phyloP scores from a whole-genome alignment of 768 basidiomycete species.

The Pleurotus citrinopileatus region DNA sequence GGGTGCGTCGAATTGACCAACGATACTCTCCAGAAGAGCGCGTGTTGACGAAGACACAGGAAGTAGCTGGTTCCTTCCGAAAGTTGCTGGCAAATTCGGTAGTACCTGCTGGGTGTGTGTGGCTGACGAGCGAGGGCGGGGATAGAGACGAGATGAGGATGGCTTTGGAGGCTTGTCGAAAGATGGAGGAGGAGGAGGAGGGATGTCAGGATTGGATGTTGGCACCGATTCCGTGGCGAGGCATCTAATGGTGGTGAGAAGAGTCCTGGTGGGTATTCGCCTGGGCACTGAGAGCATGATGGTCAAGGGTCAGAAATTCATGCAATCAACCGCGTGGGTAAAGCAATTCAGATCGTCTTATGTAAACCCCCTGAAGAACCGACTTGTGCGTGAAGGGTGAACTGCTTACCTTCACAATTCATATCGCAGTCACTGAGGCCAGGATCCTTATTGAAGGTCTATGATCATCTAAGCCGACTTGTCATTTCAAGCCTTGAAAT shows the following conservation, averaged over 20 bases:
- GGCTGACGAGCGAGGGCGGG: slow-evolving; percentile 42
- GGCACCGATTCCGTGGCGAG: slow-evolving; percentile 41
- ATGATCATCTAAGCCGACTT: no score
- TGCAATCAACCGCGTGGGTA: no score
- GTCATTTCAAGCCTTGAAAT: no score
- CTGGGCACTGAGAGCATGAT: slow-evolving; percentile 5
- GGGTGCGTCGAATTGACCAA: slow-evolving; percentile 80
- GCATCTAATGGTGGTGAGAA: not conserved
- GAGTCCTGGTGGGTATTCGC: not conserved
- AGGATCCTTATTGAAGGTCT: no score
- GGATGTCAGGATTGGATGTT: slow-evolving; percentile 32
- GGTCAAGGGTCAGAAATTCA: not conserved
- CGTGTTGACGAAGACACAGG: slow-evolving; percentile 78
- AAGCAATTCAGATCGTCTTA: no score
- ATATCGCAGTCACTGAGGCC: no score
- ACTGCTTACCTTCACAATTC: no score
- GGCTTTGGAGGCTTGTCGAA: slow-evolving; percentile 19
- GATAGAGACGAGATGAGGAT: slow-evolving; percentile 38
- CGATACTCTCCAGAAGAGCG: slow-evolving; percentile 76
- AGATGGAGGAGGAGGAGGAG: slow-evolving; percentile 26
- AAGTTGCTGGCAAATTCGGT: slow-evolving; percentile 61
- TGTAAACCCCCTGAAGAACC: no score
- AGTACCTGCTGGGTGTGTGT: slow-evolving; percentile 34
- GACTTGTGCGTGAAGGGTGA: no score
- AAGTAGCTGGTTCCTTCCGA: slow-evolving; percentile 81